Conservation (phyloP, 2,329 filamentous ascomycete genomes). For the Trichoderma arundinaceum region DNA sequence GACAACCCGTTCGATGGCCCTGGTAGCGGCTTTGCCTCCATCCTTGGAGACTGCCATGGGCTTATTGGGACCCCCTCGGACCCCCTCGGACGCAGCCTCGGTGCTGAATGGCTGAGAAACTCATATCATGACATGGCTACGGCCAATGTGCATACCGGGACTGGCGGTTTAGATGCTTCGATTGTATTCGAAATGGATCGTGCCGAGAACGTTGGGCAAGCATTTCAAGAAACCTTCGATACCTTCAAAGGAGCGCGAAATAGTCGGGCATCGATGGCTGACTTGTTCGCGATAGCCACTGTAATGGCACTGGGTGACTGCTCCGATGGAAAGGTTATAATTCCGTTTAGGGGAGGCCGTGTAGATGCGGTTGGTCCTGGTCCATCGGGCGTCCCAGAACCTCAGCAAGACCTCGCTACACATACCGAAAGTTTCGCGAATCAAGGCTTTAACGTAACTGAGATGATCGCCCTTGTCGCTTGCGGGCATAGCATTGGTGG, state of each 20-base stretch:
- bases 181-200: slow-evolving; percentile 19
- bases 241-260: neutral
- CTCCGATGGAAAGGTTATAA: slow-evolving; percentile 4
- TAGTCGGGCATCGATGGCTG: slow-evolving; percentile 9
- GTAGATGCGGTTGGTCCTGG: slow-evolving; percentile 14
- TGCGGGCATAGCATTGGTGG: slow-evolving; percentile 17
- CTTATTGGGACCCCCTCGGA: neutral
- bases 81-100: slow-evolving; percentile 1
- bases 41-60: slow-evolving; percentile 2
- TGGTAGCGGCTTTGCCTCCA: neutral
- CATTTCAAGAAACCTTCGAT: neutral
- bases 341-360: slow-evolving; percentile 11
- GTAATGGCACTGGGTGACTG: slow-evolving; percentile 1
- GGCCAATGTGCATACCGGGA: neutral
- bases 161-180: slow-evolving; percentile 15
- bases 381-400: slow-evolving; percentile 11
- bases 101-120: slow-evolving; percentile 22
- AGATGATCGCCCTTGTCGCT: slow-evolving; percentile 19
- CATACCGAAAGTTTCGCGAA: slow-evolving; percentile 10
- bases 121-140: slow-evolving; percentile 24
- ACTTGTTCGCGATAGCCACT: neutral
- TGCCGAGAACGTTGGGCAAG: slow-evolving; percentile 2
- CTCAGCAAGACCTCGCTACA: slow-evolving; percentile 8
- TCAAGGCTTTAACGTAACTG: slow-evolving; percentile 10
- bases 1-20: neutral